A percentile compares a stretch with the other conserved stretches of the same genome.
Conservation (phyloP, 345 rosid species). For the Laguncularia racemosa region DNA sequence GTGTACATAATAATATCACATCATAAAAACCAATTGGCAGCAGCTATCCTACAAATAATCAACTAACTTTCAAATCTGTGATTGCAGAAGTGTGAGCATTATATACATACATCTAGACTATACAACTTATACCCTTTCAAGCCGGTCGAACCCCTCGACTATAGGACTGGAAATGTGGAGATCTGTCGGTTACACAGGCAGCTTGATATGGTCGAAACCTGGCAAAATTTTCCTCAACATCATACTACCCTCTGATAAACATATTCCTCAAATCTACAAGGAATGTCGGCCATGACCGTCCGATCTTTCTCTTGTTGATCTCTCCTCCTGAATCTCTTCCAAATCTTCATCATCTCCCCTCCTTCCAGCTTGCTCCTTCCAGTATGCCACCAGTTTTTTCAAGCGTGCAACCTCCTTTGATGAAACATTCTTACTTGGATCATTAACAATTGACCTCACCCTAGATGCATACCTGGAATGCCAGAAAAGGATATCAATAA, state of each 20-base stretch:
- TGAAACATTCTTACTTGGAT: constrained; percentile 74
- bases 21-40: neutral
- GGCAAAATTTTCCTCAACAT: neutral
- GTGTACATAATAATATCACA: neutral
- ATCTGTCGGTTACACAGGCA: neutral
- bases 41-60: neutral
- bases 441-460: constrained; percentile 83
- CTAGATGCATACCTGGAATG: constrained; percentile 77
- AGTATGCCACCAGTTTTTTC: constrained; percentile 71
- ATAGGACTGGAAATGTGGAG: neutral
- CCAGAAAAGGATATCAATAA: no score
- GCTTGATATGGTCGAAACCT: neutral
- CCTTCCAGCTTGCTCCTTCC: constrained; percentile 93
- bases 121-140: constrained; percentile 2
- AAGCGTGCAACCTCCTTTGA: constrained; percentile 83
- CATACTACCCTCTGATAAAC: no score
- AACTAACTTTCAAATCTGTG: neutral
- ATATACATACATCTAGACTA: constrained; percentile 10
- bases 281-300: constrained; percentile 61
- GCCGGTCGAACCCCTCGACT: neutral
- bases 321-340: constrained; percentile 77
- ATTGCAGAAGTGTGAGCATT: neutral
- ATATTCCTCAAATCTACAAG: constrained; percentile 23
- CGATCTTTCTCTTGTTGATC: constrained; percentile 30
- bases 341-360: constrained; percentile 67